Conservation (phyloP, 2,329 filamentous ascomycete species). For the Teratosphaeria zuluensis region DNA sequence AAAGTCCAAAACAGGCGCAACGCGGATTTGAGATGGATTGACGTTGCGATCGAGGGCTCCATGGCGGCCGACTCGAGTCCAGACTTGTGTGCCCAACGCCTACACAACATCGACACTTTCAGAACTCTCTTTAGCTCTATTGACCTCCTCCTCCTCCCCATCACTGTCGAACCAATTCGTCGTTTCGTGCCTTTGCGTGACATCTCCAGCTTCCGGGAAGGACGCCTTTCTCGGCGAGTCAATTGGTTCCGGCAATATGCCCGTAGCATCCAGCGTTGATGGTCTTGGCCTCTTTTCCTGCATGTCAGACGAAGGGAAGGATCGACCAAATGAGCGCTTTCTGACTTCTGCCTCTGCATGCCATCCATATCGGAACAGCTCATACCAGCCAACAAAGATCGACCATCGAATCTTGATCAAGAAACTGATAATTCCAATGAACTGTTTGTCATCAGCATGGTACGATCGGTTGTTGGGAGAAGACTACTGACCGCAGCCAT, state of each 20-base stretch:
- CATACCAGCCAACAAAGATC: constrained; percentile 67
- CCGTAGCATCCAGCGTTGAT: constrained; percentile 2
- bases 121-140: neutral
- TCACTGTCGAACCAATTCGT: constrained; percentile 9
- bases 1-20: too few relatives aligned
- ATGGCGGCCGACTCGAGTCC: neutral
- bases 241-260: constrained; percentile 3
- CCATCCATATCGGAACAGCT: constrained; percentile 36
- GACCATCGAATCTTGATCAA: constrained; percentile 64
- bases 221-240: constrained; percentile 1
- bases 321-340: neutral
- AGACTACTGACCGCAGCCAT: constrained; percentile 53
- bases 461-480: constrained; percentile 26
- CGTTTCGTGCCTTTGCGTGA: constrained; percentile 9
- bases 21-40: too few relatives aligned
- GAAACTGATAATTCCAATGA: constrained; percentile 70
- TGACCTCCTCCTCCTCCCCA: constrained; percentile 1
- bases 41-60: too few relatives aligned
- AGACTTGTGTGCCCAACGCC: neutral
- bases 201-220: constrained; percentile 9
- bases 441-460: constrained; percentile 33
- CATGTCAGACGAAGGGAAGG: constrained; percentile 8
- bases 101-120: neutral
- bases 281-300: constrained; percentile 5
- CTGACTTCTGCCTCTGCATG: constrained; percentile 1